Conservation (phyloP, 148 eudicot genomes). For the Rheum nobile region DNA sequence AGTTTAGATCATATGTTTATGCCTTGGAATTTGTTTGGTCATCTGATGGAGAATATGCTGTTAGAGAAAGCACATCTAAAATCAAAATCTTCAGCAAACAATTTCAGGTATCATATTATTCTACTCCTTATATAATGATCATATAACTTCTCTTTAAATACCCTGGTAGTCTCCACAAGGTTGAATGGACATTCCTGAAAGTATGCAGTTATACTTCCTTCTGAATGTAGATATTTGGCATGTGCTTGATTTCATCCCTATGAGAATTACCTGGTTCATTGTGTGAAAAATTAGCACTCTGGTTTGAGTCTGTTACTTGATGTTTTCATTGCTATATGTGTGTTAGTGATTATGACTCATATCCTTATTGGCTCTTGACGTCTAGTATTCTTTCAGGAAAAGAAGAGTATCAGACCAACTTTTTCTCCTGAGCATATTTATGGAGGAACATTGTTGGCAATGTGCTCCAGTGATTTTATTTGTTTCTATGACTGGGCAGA, state of each 20-base stretch:
- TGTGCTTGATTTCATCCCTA: neutral
- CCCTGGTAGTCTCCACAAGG: no score
- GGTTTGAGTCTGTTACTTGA: no score
- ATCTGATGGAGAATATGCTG: slow-evolving; percentile 97
- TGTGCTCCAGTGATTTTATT: slow-evolving; percentile 96
- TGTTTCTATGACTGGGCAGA: slow-evolving; percentile 99
- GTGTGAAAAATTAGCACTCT: no score
- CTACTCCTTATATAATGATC: no score
- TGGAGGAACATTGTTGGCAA: slow-evolving; percentile 84
- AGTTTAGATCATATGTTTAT: slow-evolving; percentile 92
- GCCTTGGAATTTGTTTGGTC: slow-evolving; percentile 99
- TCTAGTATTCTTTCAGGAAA: slow-evolving; percentile 69
- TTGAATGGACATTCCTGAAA: neutral
- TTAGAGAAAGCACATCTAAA: slow-evolving; percentile 96
- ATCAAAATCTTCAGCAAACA: slow-evolving; percentile 80
- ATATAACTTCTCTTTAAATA: no score
- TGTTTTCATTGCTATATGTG: no score
- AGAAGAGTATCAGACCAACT: slow-evolving; percentile 82
- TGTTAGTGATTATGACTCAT: slow-evolving; percentile 5
- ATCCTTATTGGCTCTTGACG: no score
- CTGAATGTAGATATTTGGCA: neutral
- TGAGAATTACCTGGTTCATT: no score
- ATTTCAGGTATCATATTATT: slow-evolving; percentile 43
- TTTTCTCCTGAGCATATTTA: slow-evolving; percentile 90
- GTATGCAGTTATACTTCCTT: neutral